Evolutionary conservation across 768 basidiomycete species (phyloP), one percentile per base, ranked within the genome.

Genomic region (Russula abietina): DNA sequence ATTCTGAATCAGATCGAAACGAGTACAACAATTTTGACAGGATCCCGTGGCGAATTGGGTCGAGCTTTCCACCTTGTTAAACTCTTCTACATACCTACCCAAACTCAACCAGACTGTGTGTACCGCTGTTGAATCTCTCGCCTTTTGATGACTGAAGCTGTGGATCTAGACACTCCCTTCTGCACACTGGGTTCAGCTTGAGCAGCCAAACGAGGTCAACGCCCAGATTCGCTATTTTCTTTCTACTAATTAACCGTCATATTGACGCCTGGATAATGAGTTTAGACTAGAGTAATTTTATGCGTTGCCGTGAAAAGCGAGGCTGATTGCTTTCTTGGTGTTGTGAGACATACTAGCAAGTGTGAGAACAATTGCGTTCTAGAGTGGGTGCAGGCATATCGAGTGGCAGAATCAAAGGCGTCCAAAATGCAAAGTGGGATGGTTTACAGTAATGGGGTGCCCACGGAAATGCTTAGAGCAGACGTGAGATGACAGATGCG

Each of bases 131-230:
- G 11, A 56, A 26, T 10, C 38, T 11, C 45, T 56, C 28, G 11
- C 5, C n/a, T 10, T 41, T 16, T 16, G 26, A 24, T 54, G 48
- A 46, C 43, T 59, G 16, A 46, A 16, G n/a, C 59, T 60, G 41
- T 30, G 49, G n/a, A 60, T 39, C 4, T 60, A 85, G 84, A 73
- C 76, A 3, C 72, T 87, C 59, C 69, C 73, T 8, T 82, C 81
- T 0, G 79, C 83, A 9, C 88, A 89, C 70, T 89, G 88, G 87
- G 75, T 80, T 17, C 88, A 88, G 43, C 73, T 89, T n/a, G 88
- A 89, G 71, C 70, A 77, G 64, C 82, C 86, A 0, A 59, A 72
- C 1, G 71, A 72, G 46, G 81, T 85, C 69, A 89, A 89, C 65
- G 51, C 62, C 0, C 70, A 79, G 43, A 72, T 86, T 61, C 75